A percentile compares a stretch with the other conserved stretches of the same genome.
Evolutionary conservation across 192 early-diverging fungal genomes (phyloP).

Genomic region (Backusella mclennaniae): DNA sequence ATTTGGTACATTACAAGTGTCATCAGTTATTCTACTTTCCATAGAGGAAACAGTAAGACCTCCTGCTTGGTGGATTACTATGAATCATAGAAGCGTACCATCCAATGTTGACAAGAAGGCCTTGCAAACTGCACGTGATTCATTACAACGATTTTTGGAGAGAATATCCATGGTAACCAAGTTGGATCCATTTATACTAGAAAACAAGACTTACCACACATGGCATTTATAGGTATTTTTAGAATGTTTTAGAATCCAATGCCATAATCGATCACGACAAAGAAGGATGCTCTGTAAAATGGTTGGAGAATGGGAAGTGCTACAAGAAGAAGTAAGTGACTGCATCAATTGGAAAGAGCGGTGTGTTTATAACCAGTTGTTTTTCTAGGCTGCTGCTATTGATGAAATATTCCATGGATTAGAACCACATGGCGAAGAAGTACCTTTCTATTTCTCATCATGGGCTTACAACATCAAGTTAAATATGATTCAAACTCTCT

Average conservation of each 20-base stretch:
- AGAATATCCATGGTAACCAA: constrained; percentile 18
- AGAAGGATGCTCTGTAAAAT: constrained; percentile 57
- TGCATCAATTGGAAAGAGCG: background rate
- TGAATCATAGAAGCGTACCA: background rate
- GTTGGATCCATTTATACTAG: background rate
- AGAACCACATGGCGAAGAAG: background rate
- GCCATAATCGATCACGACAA: constrained; percentile 63
- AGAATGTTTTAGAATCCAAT: constrained; percentile 50
- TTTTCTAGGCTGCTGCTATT: constrained; percentile 13
- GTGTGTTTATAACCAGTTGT: background rate
- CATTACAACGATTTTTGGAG: constrained; percentile 19
- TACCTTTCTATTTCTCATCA: constrained; percentile 56
- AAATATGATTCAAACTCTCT: constrained; percentile 48
- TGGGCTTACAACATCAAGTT: constrained; percentile 68
- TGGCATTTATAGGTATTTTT: constrained; percentile 41
- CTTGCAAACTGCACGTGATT: constrained; percentile 3
- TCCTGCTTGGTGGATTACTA: constrained; percentile 30
- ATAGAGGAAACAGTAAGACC: constrained; percentile 23
- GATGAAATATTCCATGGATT: constrained; percentile 25
- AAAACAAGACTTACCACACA: background rate
- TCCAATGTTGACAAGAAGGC: background rate
- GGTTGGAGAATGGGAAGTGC: constrained; percentile 53
- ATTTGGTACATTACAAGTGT: constrained; percentile 34
- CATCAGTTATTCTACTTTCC: constrained; percentile 6
- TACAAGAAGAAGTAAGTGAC: constrained; percentile 50